A percentile compares a stretch with the other conserved stretches of the same genome.
phyloP scores from a whole-genome alignment of 2,329 filamentous ascomycete genomes.

The Chaetomiaceae sp. region DNA sequence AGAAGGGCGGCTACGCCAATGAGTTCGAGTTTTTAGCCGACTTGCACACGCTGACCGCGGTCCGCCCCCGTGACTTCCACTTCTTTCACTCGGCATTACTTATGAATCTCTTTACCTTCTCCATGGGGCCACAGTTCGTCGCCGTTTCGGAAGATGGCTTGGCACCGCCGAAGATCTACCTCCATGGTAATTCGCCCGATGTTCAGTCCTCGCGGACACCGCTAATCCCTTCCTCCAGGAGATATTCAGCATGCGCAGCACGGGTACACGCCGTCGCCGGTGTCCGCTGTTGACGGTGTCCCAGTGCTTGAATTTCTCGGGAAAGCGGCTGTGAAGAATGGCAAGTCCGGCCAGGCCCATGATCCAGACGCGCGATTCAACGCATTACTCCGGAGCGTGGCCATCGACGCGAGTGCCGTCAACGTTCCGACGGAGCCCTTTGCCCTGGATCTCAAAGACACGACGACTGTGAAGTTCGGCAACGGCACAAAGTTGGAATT shows the following conservation, averaged over 20 bases:
- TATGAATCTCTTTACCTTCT: conserved; percentile 18
- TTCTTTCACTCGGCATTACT: conserved; percentile 5
- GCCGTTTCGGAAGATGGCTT: conserved; percentile 17
- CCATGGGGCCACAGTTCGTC: conserved; percentile 7
- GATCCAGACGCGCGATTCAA: conserved; percentile 24
- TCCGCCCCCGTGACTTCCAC: conserved; percentile 16
- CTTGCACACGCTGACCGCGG: conserved; percentile 2
- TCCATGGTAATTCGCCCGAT: conserved; percentile 8
- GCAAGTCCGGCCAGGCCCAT: no score
- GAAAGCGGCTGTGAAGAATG: neutral
- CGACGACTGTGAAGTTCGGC: conserved; percentile 10
- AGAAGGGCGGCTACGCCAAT: no score
- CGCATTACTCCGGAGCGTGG: conserved; percentile 10
- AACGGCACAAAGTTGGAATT: conserved; percentile 15
- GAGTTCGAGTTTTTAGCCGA: no score
- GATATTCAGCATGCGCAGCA: conserved; percentile 8
- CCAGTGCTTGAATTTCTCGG: conserved; percentile 12
- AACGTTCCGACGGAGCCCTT: neutral
- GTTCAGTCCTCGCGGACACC: neutral
- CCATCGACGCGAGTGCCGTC: neutral
- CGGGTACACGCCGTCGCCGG: conserved; percentile 18
- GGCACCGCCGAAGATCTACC: conserved; percentile 10
- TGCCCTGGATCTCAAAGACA: conserved; percentile 4
- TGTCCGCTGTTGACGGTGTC: conserved; percentile 16
- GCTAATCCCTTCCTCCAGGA: neutral